Base-by-base conservation (phyloP, 768 basidiomycete species). In the Phylloporus scabripes region DNA sequence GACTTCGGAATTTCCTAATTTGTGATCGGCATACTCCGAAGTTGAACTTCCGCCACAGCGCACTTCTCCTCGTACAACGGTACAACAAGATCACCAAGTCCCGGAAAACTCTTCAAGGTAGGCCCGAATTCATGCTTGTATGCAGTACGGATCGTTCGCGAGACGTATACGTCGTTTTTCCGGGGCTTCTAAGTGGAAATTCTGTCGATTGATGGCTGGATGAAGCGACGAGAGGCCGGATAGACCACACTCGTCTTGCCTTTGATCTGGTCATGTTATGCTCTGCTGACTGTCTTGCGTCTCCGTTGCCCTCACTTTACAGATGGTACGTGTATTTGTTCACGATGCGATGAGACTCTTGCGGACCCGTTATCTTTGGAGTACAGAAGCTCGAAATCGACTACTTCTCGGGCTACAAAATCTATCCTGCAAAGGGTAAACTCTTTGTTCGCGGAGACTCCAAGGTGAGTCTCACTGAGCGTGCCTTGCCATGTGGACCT, bases 391-490 rank as follows among this genome's bases (percentile, higher is more conserved):
- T 97, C 79, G 95, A 98, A 75, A 88, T 92, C 76, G 96, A 97
- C 79, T 85, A 86, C 51, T 98, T 99, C 82, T 95, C 93, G 64
- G 90, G 91, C 63, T 92, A 78, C 82, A 86, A 87, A 66, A 94
- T 99, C 79, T 99, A 98, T 84, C 95, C 95, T 59, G 83, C 83
- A 73, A 95, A 87, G 87, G 95, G 94, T 70, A 89, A 88, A 67
- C 81, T 92, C 61, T 94, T 94, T 68, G 91, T 95, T 67, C 87
- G 92, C 60, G 91, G 90, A 60, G 92, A 95, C 82, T 88, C 85
- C 76, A 97, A 96, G 76, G 93, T 92, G 62, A 76, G 68, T 45
- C 20, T 47, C 17, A 10, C 12, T 18, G 4, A 10, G 9, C 7
- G 3, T 46, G 2, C 11, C 23, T 38, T 20, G n/a, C 7, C 45